Percentiles rank a stretch among this genome's conserved stretches.
Conservation (phyloP, 306 rosid species). For the Rosa persica region DNA sequence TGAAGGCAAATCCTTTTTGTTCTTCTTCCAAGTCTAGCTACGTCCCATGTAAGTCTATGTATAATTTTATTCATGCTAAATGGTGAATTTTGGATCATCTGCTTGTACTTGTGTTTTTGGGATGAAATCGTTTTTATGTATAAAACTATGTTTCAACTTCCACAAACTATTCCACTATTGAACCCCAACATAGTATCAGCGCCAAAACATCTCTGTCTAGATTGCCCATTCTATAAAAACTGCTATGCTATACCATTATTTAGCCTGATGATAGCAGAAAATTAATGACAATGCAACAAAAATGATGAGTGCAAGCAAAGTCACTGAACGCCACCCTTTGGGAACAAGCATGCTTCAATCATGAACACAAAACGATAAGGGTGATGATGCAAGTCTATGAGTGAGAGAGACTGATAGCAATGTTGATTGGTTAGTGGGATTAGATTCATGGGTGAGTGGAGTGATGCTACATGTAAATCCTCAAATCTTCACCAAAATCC, state of each 20-base stretch:
- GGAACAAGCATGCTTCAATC: constrained; percentile 25
- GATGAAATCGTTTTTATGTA: background rate
- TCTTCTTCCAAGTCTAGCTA: background rate
- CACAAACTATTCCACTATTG: background rate
- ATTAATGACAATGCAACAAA: background rate
- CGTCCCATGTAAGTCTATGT: background rate
- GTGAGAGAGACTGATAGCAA: background rate
- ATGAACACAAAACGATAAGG: background rate
- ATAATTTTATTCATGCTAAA: no score
- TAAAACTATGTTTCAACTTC: background rate
- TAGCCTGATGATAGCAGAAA: background rate
- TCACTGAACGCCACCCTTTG: constrained; percentile 23
- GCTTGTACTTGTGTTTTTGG: background rate
- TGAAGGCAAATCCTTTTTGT: background rate
- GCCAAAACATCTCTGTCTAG: background rate
- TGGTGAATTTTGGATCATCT: no score
- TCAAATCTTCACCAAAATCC: background rate
- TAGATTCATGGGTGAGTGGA: constrained; percentile 20
- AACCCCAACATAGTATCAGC: background rate
- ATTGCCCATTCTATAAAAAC: background rate
- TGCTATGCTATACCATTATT: background rate
- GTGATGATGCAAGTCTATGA: background rate
- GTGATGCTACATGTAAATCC: background rate
- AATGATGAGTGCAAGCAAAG: constrained; percentile 20
- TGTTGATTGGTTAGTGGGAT: constrained; percentile 13